These are phyloP conservation scores for Aspergillus sp. DNA, from an alignment of 2,329 filamentous ascomycete species.

Conservation along the genomic window DNA sequence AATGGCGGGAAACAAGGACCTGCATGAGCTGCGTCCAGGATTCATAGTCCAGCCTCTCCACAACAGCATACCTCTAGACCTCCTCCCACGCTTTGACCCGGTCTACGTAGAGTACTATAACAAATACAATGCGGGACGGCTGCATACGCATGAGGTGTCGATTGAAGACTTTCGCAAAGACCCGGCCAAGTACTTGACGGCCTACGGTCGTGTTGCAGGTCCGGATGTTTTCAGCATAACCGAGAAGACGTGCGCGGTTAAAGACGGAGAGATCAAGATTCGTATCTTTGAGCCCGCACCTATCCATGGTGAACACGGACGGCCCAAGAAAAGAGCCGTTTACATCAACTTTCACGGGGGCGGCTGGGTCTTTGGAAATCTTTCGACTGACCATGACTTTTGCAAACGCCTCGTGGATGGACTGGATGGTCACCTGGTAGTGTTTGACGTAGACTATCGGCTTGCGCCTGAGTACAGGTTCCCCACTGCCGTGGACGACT, in stretches of 20 bases:
- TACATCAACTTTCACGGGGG: slow-evolving; percentile 46
- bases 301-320: slow-evolving; percentile 23
- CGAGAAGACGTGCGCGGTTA: slow-evolving; percentile 41
- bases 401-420: slow-evolving; percentile 42
- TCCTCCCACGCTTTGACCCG: slow-evolving; percentile 41
- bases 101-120: slow-evolving; percentile 45
- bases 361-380: slow-evolving; percentile 46
- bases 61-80: slow-evolving; percentile 42
- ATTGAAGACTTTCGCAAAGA: slow-evolving; percentile 42
- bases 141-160: slow-evolving; percentile 44
- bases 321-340: slow-evolving; percentile 33
- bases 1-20: slow-evolving; percentile 18
- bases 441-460: slow-evolving; percentile 47
- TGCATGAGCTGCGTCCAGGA: slow-evolving; percentile 28
- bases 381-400: slow-evolving; percentile 40
- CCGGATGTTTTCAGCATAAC: slow-evolving; percentile 41
- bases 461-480: slow-evolving; percentile 41
- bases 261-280: slow-evolving; percentile 41
- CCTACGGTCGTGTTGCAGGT: slow-evolving; percentile 39
- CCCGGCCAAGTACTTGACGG: slow-evolving; percentile 38
- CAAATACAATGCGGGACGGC: slow-evolving; percentile 42
- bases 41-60: slow-evolving; percentile 36
- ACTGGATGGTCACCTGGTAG: slow-evolving; percentile 40
- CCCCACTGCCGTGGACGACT: slow-evolving; percentile 41
- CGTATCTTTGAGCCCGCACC: slow-evolving; percentile 41